A percentile compares a stretch with the other conserved stretches of the same genome.
phyloP scores from a whole-genome alignment of 2,329 filamentous ascomycete genomes.

The Magnaporthiopsis rhizophila region DNA sequence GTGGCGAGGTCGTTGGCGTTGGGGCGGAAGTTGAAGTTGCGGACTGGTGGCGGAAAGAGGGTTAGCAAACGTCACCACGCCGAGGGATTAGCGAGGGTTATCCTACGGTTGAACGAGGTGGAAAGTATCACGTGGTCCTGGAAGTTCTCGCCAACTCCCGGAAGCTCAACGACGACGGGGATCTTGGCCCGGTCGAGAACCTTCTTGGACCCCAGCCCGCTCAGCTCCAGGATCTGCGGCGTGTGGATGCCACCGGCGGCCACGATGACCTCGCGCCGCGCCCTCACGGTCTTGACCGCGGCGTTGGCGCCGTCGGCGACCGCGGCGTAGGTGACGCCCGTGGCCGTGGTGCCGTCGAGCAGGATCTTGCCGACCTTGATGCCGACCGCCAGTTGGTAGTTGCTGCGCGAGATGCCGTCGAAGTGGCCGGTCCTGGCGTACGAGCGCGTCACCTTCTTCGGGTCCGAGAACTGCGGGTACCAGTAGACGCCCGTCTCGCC shows the following conservation, averaged over 20 bases:
- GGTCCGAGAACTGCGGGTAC: constrained; percentile 34
- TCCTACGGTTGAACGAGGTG: constrained; percentile 19
- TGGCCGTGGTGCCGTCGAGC: constrained; percentile 19
- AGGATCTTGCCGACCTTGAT: constrained; percentile 22
- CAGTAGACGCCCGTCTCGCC: constrained; percentile 32
- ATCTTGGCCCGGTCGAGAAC: constrained; percentile 36
- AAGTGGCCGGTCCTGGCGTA: constrained; percentile 31
- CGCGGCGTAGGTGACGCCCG: constrained; percentile 21
- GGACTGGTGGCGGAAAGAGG: constrained; percentile 9
- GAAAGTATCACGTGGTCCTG: constrained; percentile 35
- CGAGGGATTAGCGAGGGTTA: not conserved
- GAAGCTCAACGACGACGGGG: constrained; percentile 30
- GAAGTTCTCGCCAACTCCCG: constrained; percentile 40
- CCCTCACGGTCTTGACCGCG: constrained; percentile 17
- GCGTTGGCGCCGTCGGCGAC: not conserved
- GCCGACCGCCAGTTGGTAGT: constrained; percentile 23
- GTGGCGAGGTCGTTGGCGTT: constrained; percentile 13
- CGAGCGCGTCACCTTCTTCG: constrained; percentile 25
- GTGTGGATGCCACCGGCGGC: constrained; percentile 33
- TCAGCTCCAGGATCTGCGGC: constrained; percentile 27
- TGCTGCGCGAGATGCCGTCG: constrained; percentile 19
- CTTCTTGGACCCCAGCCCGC: constrained; percentile 29
- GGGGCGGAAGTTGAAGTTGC: constrained; percentile 15
- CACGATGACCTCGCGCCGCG: constrained; percentile 33
- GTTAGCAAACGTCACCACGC: not conserved